These are phyloP conservation scores for Cercophora scortea DNA, from an alignment of 495 filamentous ascomycete genomes.

Conservation along the genomic window DNA sequence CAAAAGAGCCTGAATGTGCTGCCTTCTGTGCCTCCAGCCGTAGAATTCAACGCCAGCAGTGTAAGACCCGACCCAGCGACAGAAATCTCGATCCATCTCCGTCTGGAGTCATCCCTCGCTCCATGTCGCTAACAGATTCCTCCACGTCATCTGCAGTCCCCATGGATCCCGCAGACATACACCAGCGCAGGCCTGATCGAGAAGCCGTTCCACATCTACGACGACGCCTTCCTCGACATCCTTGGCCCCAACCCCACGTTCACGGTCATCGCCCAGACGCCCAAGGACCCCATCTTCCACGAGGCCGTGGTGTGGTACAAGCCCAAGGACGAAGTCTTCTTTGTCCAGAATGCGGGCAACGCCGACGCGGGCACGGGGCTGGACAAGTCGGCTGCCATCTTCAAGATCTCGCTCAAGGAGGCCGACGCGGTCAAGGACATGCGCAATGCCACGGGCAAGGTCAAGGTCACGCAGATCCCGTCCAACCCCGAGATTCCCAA, in stretches of 20 bases:
- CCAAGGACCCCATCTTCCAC: constrained; percentile 39
- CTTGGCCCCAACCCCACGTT: constrained; percentile 35
- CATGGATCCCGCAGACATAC: constrained; percentile 19
- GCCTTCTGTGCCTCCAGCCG: constrained; percentile 3
- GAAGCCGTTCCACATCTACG: constrained; percentile 40
- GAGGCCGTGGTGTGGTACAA: constrained; percentile 45
- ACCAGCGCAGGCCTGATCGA: constrained; percentile 20
- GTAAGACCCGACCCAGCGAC: constrained; percentile 6
- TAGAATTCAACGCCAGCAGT: constrained; percentile 12
- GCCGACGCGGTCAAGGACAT: constrained; percentile 11
- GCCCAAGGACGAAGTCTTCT: constrained; percentile 43
- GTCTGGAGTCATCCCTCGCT: too few species aligned
- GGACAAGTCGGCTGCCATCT: constrained; percentile 41
- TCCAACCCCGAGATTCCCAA: constrained; percentile 35
- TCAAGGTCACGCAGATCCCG: constrained; percentile 17
- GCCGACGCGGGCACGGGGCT: constrained; percentile 39
- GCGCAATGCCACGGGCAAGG: constrained; percentile 10
- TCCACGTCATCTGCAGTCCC: background rate
- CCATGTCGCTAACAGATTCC: too few species aligned
- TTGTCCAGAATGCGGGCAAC: constrained; percentile 43
- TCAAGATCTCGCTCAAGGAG: constrained; percentile 40
- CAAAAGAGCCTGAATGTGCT: constrained; percentile 35
- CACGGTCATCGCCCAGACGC: constrained; percentile 32
- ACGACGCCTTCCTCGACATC: constrained; percentile 36
- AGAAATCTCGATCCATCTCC: too few species aligned